Evolutionary conservation across 257 asterid species (phyloP).

Genomic region (Rubia yunnanensis): DNA sequence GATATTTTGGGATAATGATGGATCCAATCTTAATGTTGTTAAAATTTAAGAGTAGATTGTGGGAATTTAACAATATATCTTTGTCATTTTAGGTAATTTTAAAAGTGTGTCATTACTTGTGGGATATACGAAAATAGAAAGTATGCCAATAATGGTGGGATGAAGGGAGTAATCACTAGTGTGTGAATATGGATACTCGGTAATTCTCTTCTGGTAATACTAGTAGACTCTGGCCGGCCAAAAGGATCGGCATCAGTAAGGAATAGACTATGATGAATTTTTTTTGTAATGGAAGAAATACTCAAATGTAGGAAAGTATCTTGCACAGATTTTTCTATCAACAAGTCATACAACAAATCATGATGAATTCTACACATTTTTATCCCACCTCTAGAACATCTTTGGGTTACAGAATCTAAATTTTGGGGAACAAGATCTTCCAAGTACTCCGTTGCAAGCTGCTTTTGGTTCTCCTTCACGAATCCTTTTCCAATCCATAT

Average conservation of each 20-base stretch:
- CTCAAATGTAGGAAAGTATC: background rate
- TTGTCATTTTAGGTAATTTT: no score
- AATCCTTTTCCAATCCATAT: background rate
- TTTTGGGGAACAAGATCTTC: background rate
- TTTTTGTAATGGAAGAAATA: background rate
- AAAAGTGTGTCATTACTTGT: no score
- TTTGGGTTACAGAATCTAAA: background rate
- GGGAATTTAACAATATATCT: no score
- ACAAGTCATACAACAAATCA: background rate
- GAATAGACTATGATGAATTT: background rate
- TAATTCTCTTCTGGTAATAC: background rate
- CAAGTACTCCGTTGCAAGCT: background rate
- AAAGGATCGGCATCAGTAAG: background rate
- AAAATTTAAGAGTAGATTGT: no score
- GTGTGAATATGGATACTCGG: background rate
- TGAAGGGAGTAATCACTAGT: background rate
- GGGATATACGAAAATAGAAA: no score
- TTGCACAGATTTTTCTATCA: background rate
- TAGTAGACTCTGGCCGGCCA: background rate
- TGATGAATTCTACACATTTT: background rate
- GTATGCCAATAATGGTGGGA: no score
- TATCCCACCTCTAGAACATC: slow-evolving; percentile 4
- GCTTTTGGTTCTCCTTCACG: background rate
- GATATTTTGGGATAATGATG: no score
- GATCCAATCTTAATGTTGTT: no score